Conservation (phyloP, 2,329 filamentous ascomycete species). For the Lachnellula occidentalis region DNA sequence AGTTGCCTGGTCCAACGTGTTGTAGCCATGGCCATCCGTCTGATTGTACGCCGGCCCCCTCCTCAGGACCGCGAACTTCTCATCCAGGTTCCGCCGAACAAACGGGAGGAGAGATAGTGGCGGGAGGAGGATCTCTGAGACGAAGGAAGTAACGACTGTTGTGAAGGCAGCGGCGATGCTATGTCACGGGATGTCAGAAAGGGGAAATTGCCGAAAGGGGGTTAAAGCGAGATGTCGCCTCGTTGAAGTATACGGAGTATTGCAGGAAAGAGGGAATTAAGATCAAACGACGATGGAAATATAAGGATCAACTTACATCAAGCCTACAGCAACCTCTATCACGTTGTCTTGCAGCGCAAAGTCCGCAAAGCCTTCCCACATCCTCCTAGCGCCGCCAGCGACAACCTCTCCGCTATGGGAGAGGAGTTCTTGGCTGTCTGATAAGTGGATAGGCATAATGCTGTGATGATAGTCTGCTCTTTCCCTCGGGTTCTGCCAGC, state of each 20-base stretch:
- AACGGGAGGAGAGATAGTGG: slow-evolving; percentile 64
- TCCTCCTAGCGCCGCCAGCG: slow-evolving; percentile 35
- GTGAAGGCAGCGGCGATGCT: slow-evolving; percentile 69
- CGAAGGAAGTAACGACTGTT: slow-evolving; percentile 64
- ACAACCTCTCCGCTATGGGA: slow-evolving; percentile 22
- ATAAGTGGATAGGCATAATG: slow-evolving; percentile 10
- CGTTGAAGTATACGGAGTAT: background rate
- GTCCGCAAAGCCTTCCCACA: slow-evolving; percentile 61
- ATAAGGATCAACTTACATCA: slow-evolving; percentile 50
- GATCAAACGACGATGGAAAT: background rate
- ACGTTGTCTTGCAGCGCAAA: slow-evolving; percentile 72
- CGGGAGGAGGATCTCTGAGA: slow-evolving; percentile 65
- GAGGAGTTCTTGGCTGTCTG: slow-evolving; percentile 23
- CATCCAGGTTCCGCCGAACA: slow-evolving; percentile 64
- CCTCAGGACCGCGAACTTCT: slow-evolving; percentile 65
- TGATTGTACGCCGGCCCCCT: slow-evolving; percentile 47
- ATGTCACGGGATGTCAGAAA: slow-evolving; percentile 4
- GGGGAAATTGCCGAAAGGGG: background rate
- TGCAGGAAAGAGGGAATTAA: background rate
- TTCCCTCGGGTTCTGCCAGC: background rate
- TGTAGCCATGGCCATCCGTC: slow-evolving; percentile 50
- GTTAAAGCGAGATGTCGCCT: background rate
- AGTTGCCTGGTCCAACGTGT: slow-evolving; percentile 62
- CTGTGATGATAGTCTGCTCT: slow-evolving; percentile 11
- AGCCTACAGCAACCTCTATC: slow-evolving; percentile 67